Conservation (phyloP, 75 land plant species). For the Gnetum montanum region DNA sequence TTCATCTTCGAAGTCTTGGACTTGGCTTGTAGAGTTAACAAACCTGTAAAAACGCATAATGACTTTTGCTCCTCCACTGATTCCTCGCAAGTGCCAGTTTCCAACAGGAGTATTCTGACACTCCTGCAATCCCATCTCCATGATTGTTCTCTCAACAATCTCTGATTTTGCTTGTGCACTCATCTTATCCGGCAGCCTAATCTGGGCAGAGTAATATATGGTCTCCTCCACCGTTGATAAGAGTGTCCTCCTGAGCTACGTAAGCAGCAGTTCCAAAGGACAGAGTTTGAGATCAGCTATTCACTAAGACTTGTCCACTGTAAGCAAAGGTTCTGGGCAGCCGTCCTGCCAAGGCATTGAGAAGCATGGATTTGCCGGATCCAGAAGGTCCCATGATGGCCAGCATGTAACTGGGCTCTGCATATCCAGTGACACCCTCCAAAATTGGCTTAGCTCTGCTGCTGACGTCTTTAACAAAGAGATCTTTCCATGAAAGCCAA, state of each 20-base stretch:
- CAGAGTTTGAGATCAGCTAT: too few species aligned
- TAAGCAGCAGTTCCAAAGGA: too few species aligned
- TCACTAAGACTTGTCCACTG: too few species aligned
- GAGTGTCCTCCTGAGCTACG: too few species aligned
- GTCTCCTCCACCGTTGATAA: constrained; percentile 74
- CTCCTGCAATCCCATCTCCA: constrained; percentile 33
- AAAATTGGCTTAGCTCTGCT: constrained; percentile 7
- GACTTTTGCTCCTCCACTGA: constrained; percentile 38
- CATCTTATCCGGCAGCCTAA: constrained; percentile 46
- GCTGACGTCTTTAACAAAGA: constrained; percentile 9
- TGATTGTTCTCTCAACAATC: constrained; percentile 22
- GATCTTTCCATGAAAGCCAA: constrained; percentile 19
- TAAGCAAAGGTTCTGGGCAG: too few species aligned
- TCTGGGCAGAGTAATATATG: constrained; percentile 62
- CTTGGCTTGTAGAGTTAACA: too few species aligned
- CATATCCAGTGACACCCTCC: constrained; percentile 24
- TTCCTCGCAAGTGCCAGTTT: constrained; percentile 33
- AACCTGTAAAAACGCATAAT: too few species aligned
- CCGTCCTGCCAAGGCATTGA: constrained; percentile 16
- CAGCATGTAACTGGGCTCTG: constrained; percentile 20
- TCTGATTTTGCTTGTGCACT: constrained; percentile 17
- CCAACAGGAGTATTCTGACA: constrained; percentile 30
- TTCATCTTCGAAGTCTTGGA: too few species aligned
- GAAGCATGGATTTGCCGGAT: constrained; percentile 27
- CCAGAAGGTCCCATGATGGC: constrained; percentile 40